These are phyloP conservation scores for Cicer chorassanicum DNA, from an alignment of 306 rosid genomes.

Conservation along the genomic window DNA sequence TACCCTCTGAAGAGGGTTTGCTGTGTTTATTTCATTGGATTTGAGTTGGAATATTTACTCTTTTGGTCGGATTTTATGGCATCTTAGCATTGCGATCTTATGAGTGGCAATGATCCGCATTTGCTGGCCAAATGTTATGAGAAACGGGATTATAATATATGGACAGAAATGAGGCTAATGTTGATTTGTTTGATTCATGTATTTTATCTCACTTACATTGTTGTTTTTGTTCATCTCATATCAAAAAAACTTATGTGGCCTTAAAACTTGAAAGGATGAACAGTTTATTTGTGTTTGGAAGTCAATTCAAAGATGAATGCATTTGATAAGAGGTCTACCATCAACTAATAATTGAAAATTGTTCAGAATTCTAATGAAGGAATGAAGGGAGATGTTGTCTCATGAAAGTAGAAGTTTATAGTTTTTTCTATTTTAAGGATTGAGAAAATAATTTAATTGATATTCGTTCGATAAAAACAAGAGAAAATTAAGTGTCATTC, in stretches of 20 bases:
- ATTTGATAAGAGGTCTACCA: too few relatives aligned
- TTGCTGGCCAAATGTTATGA: slow-evolving; percentile 30
- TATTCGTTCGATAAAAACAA: too few relatives aligned
- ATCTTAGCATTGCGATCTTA: slow-evolving; percentile 25
- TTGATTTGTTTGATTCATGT: background rate
- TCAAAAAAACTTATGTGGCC: background rate
- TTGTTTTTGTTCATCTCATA: background rate
- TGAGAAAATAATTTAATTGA: too few relatives aligned
- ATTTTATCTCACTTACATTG: background rate
- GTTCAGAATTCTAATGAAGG: too few relatives aligned
- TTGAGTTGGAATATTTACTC: slow-evolving; percentile 41
- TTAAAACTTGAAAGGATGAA: background rate
- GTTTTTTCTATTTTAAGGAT: too few relatives aligned
- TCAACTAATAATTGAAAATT: too few relatives aligned
- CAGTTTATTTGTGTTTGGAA: background rate
- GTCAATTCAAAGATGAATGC: background rate
- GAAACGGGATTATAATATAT: slow-evolving; percentile 20
- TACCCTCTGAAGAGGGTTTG: slow-evolving; percentile 33
- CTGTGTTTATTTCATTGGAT: slow-evolving; percentile 23
- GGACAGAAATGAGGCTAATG: background rate
- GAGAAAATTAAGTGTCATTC: too few relatives aligned
- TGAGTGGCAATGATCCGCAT: slow-evolving; percentile 20
- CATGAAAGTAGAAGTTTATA: too few relatives aligned
- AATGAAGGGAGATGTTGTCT: too few relatives aligned
- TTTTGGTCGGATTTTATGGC: slow-evolving; percentile 39